These are phyloP conservation scores for Phytopythium sindhum DNA, from an alignment of 352 stramenopile species.

Conservation along the genomic window DNA sequence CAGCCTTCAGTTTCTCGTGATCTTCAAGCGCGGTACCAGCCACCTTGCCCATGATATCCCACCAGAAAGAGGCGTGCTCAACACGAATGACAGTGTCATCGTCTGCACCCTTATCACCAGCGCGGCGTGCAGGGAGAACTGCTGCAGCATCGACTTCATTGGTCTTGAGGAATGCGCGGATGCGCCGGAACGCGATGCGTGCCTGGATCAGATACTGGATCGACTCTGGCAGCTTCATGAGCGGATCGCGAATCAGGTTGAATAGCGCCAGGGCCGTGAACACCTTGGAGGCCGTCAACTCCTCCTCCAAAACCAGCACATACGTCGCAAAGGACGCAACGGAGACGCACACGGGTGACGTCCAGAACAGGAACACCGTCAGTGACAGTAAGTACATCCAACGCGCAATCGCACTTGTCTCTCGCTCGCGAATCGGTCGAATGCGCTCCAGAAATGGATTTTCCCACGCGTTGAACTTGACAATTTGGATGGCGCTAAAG, in stretches of 20 bases:
- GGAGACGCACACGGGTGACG: constrained; percentile 23
- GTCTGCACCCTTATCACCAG: neutral
- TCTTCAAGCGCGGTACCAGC: constrained; percentile 19
- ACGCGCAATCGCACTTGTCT: constrained; percentile 55
- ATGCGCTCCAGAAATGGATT: constrained; percentile 69
- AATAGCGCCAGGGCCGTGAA: constrained; percentile 23
- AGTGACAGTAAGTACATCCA: constrained; percentile 65
- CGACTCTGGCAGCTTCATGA: constrained; percentile 13
- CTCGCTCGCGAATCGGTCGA: constrained; percentile 41
- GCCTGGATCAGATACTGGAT: constrained; percentile 7
- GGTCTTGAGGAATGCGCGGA: neutral
- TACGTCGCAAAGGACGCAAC: constrained; percentile 30
- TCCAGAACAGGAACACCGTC: constrained; percentile 51
- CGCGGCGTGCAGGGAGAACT: constrained; percentile 11
- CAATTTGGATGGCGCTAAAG: constrained; percentile 67
- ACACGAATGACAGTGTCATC: constrained; percentile 20
- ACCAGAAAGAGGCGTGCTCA: constrained; percentile 29
- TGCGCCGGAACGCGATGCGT: constrained; percentile 1
- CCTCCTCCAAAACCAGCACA: constrained; percentile 21
- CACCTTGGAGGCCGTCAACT: constrained; percentile 27
- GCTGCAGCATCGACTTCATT: constrained; percentile 2
- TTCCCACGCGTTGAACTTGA: constrained; percentile 92
- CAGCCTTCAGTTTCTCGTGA: constrained; percentile 28
- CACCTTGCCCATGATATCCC: constrained; percentile 15
- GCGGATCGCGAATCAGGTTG: constrained; percentile 7